These are phyloP conservation scores for Vararia minispora DNA, from an alignment of 768 basidiomycete genomes.

Conservation along the genomic window DNA sequence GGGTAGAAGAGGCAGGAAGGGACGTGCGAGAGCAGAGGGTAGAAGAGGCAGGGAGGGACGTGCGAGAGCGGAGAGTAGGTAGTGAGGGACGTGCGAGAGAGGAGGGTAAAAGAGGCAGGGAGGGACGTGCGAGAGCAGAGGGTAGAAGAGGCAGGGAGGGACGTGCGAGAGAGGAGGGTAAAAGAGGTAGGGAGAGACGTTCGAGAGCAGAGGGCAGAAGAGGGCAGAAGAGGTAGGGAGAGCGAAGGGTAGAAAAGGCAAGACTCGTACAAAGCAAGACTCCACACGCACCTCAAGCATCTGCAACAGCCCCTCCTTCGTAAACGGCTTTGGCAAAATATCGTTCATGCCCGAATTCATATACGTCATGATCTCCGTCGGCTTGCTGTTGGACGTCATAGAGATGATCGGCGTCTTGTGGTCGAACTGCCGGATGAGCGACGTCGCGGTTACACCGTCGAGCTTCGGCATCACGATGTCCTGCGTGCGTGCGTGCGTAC, in stretches of 20 bases:
- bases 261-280: too few relatives aligned
- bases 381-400: constrained; percentile 94
- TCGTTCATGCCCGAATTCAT: constrained; percentile 93
- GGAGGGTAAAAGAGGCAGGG: constrained; percentile 5
- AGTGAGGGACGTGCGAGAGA: not conserved
- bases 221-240: not conserved
- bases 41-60: constrained; percentile 2
- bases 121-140: not conserved
- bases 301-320: constrained; percentile 80
- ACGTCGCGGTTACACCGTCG: constrained; percentile 85
- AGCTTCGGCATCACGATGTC: constrained; percentile 93
- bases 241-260: constrained; percentile 6
- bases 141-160: constrained; percentile 6
- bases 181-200: constrained; percentile 7
- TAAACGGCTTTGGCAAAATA: constrained; percentile 93
- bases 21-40: constrained; percentile 2
- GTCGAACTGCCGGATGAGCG: constrained; percentile 90
- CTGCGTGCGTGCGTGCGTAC: constrained; percentile 25
- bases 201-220: constrained; percentile 3
- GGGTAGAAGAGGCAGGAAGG: constrained; percentile 6
- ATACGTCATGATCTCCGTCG: constrained; percentile 87
- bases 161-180: constrained; percentile 5
- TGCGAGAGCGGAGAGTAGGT: constrained; percentile 6
- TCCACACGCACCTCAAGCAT: constrained; percentile 82
- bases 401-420: constrained; percentile 94